Conservation (phyloP, 306 rosid species). For the Sphenostylis stenocarpa region DNA sequence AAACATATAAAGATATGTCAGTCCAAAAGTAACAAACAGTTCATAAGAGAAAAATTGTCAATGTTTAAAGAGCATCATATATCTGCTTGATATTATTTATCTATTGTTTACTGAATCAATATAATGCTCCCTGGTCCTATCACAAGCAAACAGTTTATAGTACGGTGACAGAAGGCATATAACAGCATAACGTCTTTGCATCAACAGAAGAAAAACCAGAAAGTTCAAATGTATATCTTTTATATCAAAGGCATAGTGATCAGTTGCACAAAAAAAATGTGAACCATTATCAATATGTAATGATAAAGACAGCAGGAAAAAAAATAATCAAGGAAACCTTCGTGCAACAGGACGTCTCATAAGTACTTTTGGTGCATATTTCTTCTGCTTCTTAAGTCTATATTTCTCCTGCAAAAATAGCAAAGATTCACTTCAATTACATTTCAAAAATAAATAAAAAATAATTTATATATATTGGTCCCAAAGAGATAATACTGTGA, state of each 20-base stretch:
- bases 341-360: conserved; percentile 82
- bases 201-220: background rate
- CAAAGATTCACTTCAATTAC: conserved; percentile 23
- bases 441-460: conserved; percentile 19
- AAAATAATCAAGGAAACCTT: conserved; percentile 49
- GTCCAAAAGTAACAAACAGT: background rate
- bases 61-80: background rate
- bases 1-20: background rate
- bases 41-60: background rate
- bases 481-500: background rate
- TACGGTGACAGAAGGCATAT: conserved; percentile 7
- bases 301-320: background rate
- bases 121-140: background rate
- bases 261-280: background rate
- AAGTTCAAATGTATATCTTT: background rate
- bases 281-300: background rate
- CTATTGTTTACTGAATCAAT: background rate
- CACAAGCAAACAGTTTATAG: background rate
- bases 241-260: background rate
- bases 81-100: conserved; percentile 1
- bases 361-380: conserved; percentile 89
- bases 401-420: conserved; percentile 76
- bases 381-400: conserved; percentile 89
- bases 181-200: background rate
- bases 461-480: background rate